Percentiles rank a stretch among this genome's conserved stretches.
Evolutionary conservation across 1,139 yeast species (phyloP).

Genomic region (Saccharomyces hybrid): DNA sequence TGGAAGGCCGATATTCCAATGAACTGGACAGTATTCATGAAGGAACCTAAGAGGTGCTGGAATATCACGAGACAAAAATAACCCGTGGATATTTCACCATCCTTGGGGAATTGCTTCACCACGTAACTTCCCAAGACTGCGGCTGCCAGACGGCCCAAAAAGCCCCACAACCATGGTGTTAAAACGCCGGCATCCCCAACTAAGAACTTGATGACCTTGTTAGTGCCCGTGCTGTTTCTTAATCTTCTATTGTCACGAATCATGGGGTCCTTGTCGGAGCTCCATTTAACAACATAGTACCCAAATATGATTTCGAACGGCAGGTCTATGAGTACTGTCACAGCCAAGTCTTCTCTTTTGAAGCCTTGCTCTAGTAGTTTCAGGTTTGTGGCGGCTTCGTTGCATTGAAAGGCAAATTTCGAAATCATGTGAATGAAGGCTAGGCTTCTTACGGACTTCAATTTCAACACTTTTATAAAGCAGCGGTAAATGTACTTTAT

Average conservation of each 20-base stretch:
- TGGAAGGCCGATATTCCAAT: conserved; percentile 93
- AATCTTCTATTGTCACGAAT: not conserved
- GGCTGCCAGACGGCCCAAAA: conserved; percentile 72
- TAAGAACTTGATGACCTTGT: conserved; percentile 18
- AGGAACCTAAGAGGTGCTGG: conserved; percentile 80
- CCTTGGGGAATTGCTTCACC: conserved; percentile 63
- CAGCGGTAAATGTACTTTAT: conserved; percentile 54
- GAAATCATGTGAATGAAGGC: conserved; percentile 70
- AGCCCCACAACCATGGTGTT: conserved; percentile 86
- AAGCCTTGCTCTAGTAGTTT: conserved; percentile 90
- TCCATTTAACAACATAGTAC: conserved; percentile 91
- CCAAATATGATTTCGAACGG: conserved; percentile 96
- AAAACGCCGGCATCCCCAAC: conserved; percentile 40
- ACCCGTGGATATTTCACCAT: conserved; percentile 33
- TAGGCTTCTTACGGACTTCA: conserved; percentile 71
- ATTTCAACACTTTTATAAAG: conserved; percentile 68
- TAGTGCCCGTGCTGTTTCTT: not conserved
- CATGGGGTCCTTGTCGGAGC: conserved; percentile 35
- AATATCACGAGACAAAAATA: conserved; percentile 66
- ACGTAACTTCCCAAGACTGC: conserved; percentile 71
- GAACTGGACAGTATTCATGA: conserved; percentile 92
- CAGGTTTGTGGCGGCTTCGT: conserved; percentile 91
- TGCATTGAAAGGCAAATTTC: conserved; percentile 90
- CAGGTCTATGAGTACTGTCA: conserved; percentile 87
- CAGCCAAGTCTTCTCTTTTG: conserved; percentile 85